Percentiles rank a stretch among this genome's conserved stretches.
These are phyloP conservation scores for Neofusicoccum cordaticola DNA, from an alignment of 2,329 filamentous ascomycete species.

Conservation along the genomic window DNA sequence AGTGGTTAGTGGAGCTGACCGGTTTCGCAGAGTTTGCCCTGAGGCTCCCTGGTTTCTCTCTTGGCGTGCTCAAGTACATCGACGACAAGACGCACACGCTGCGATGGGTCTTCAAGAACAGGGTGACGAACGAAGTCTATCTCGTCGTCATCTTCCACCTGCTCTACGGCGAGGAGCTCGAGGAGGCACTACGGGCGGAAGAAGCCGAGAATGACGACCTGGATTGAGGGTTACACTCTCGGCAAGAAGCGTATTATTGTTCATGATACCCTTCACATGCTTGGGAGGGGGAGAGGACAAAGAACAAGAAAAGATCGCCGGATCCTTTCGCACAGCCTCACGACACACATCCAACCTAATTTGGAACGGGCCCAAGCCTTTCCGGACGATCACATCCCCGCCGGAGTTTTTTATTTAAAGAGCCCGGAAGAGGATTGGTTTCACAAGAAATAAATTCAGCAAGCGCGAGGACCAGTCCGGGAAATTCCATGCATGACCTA, in stretches of 20 bases:
- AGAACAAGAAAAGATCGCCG: background rate
- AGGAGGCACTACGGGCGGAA: constrained; percentile 32
- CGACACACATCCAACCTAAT: background rate
- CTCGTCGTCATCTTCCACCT: constrained; percentile 48
- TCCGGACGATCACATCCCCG: background rate
- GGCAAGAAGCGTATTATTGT: background rate
- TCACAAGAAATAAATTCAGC: background rate
- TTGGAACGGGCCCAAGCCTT: background rate
- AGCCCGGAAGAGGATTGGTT: background rate
- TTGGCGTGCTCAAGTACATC: constrained; percentile 46
- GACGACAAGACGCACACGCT: constrained; percentile 48
- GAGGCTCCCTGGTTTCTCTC: constrained; percentile 45
- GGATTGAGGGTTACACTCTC: background rate
- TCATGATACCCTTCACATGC: background rate
- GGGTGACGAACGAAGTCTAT: constrained; percentile 39
- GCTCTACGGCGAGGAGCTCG: constrained; percentile 43
- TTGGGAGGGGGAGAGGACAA: background rate
- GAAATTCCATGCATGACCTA: background rate
- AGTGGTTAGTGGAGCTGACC: background rate
- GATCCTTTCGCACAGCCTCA: background rate
- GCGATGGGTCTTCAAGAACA: constrained; percentile 46
- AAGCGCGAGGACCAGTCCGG: background rate
- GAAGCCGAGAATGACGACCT: constrained; percentile 16
- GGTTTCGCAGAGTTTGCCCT: constrained; percentile 35
- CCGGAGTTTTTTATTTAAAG: background rate